Conservation (phyloP, 2,329 filamentous ascomycete species). For the Talaromyces sp. region DNA sequence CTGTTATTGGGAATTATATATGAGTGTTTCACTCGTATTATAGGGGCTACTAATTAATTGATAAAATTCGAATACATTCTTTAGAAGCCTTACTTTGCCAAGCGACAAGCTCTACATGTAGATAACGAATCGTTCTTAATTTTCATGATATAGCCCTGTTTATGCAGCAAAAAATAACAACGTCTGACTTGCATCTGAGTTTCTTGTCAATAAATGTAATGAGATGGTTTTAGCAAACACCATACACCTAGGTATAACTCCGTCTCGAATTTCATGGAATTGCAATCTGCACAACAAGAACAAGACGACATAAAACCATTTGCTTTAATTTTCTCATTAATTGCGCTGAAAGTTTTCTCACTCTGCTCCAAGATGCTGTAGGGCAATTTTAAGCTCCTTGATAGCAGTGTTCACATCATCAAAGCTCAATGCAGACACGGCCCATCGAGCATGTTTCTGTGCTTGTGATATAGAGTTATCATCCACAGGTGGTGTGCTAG, state of each 20-base stretch:
- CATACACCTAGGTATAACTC: not conserved
- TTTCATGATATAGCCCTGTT: not conserved
- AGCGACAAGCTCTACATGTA: not conserved
- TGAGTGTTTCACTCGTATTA: too few species aligned
- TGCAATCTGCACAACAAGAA: not conserved
- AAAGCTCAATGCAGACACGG: constrained; percentile 93
- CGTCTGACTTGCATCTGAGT: not conserved
- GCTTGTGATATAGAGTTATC: constrained; percentile 74
- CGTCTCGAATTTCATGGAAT: not conserved
- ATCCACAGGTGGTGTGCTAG: constrained; percentile 35
- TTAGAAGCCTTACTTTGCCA: too few species aligned
- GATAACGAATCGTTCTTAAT: not conserved
- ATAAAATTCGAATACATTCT: too few species aligned
- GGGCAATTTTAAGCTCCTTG: constrained; percentile 70
- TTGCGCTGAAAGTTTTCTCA: constrained; percentile 24
- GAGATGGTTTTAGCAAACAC: not conserved
- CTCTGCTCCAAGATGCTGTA: constrained; percentile 63
- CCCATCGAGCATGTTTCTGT: constrained; percentile 95
- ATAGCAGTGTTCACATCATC: constrained; percentile 91
- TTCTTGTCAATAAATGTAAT: not conserved
- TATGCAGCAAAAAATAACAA: not conserved
- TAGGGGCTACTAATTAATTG: too few species aligned
- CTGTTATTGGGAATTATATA: too few species aligned
- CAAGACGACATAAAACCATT: not conserved
- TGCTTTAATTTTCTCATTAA: not conserved